Conservation (phyloP, 441 rosid species). For the Erodium moschatum region DNA sequence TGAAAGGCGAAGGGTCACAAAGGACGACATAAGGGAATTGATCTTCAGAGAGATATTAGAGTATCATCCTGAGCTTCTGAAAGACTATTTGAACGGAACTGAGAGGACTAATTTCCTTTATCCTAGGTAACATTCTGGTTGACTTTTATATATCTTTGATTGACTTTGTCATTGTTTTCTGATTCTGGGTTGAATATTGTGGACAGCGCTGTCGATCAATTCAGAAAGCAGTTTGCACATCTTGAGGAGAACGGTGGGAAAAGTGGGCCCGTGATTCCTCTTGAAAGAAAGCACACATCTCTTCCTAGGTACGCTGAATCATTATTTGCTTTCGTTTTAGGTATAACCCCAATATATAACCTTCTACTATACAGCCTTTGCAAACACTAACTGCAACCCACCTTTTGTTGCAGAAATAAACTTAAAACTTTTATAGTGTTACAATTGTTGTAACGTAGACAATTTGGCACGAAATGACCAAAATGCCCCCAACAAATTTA, state of each 20-base stretch:
- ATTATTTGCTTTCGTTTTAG: too few relatives aligned
- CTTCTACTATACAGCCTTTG: too few relatives aligned
- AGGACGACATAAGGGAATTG: conserved; percentile 80
- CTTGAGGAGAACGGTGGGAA: conserved; percentile 79
- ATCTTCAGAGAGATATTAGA: conserved; percentile 82
- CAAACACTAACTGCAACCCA: not conserved
- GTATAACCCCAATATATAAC: too few relatives aligned
- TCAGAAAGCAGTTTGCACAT: conserved; percentile 79
- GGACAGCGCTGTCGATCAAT: conserved; percentile 84
- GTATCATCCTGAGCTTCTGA: conserved; percentile 85
- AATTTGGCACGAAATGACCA: too few relatives aligned
- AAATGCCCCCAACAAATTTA: too few relatives aligned
- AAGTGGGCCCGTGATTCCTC: conserved; percentile 55
- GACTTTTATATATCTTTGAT: not conserved
- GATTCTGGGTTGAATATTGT: conserved; percentile 18
- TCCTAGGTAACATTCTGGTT: conserved; percentile 44
- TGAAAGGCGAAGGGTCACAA: conserved; percentile 82
- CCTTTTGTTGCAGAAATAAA: not conserved
- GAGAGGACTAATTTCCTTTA: conserved; percentile 80
- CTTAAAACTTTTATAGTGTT: too few relatives aligned
- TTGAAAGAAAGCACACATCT: conserved; percentile 77
- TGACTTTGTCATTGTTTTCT: not conserved
- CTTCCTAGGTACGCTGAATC: conserved; percentile 56
- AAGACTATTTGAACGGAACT: conserved; percentile 71
- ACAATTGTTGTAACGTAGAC: too few relatives aligned